Evolutionary conservation across 768 basidiomycete species (phyloP), one percentile per base, ranked within the genome.

Genomic region (Dacryopinax primogenitus): DNA sequence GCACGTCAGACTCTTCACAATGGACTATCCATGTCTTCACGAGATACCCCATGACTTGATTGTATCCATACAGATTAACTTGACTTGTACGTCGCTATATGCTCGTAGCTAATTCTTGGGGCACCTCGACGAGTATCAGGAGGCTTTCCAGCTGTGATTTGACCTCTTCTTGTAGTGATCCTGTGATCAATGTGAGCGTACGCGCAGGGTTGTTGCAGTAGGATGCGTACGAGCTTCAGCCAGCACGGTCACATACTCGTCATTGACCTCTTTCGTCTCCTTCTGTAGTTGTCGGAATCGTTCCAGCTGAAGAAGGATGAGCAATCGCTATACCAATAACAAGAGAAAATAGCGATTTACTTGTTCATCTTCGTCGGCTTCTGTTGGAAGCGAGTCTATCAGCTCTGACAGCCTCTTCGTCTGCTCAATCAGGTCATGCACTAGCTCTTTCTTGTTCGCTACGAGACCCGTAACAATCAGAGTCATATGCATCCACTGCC

Each of bases 31-130:
- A 3, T 30, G 15, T 58, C 26, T 15, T 9, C 13, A 58, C 32
- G 13, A 26, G 51, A 58, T 58, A 58, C 51, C 51, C 45, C 23
- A 30, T 30, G 21, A 58, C 26, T 13, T 32, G 2, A 18, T 18
- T 58, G 51, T 58, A 58, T 58, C 51, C 51, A 58, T 58, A 58
- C 45, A n/a, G n/a, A n/a, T n/a, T n/a, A n/a, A n/a, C n/a, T n/a
- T n/a, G n/a, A 30, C 51, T 30, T 4, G 3, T 6, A 13, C 32
- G 26, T 58, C 21, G 23, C 51, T 58, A 58, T 11, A 23, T 30
- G 18, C 3, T 32, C 3, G 51, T 30, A 21, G 51, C 51, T 15
- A 15, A 30, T 32, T 58, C 51, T 32, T 58, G 26, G 11, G 51
- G 26, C 9, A 18, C 51, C 26, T 58, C 51, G 26, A 58, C 51